Evolutionary conservation across 2,329 filamentous ascomycete species (phyloP), one percentile per base, ranked within the genome.

Genomic region (Grosmannia penicillata): DNA sequence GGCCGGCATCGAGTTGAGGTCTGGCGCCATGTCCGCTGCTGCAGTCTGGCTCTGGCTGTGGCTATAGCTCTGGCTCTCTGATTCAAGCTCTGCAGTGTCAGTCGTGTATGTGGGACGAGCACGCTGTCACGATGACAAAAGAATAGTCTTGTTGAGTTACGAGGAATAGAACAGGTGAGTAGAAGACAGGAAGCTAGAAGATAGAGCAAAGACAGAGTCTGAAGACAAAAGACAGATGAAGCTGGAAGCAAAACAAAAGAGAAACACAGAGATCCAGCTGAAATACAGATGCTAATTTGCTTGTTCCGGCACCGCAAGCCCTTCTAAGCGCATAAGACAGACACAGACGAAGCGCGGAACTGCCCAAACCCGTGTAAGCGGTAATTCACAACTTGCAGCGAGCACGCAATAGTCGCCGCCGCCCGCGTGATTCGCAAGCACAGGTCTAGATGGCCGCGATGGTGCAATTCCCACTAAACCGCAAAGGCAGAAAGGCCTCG

Each of bases 1-100:
- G 27, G 65, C 60, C 30, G 75, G 72, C 42, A 85, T 66, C 7
- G 78, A 78, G 63, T 84, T 82, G 53, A 84, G 68, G 60, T 85
- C 80, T 36, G 80, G 79, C 47, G 78, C 71, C 79, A 84, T 82
- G 41, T 37, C n/a, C 7, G 26, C n/a, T n/a, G n/a, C n/a, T n/a
- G n/a, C n/a, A 8, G 11, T 22, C 29, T 32, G 30, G 37, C n/a
- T 27, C 18, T 30, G 19, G 22, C 24, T n/a, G 32, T 31, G 30
- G 14, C 22, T 14, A 6, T 14, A 22, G 7, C 8, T 4, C 8
- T 7, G 19, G 7, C 15, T 25, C 10, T 8, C 26, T 28, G 22
- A 14, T 11, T 19, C 13, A 28, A n/a, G 18, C 19, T 32, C 6
- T 35, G 15, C 18, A 23, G n/a, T 23, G 11, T 27, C 24, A 36